A percentile compares a stretch with the other conserved stretches of the same genome.
Conservation (phyloP, 2,329 filamentous ascomycete genomes). For the Sporothrix euskadiensis region DNA sequence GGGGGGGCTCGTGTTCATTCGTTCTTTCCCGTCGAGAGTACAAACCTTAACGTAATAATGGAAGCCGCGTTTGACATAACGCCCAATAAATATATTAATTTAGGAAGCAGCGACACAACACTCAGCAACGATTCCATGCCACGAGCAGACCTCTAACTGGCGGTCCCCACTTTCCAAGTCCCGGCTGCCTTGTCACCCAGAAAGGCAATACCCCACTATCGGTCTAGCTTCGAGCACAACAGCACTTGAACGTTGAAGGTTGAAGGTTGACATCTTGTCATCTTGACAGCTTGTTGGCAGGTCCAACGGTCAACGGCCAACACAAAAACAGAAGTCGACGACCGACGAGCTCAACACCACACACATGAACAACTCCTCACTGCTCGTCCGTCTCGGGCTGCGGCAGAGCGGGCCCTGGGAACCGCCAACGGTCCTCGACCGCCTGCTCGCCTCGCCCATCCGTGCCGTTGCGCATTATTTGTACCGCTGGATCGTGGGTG, state of each 20-base stretch:
- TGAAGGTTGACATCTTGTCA: neutral
- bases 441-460: slow-evolving; percentile 68
- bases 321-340: neutral
- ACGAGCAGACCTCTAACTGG: neutral
- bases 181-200: neutral
- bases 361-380: slow-evolving; percentile 8
- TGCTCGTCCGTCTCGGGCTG: slow-evolving; percentile 32
- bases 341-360: neutral
- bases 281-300: neutral
- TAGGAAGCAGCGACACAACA: neutral
- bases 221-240: neutral
- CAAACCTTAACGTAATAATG: neutral
- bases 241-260: neutral
- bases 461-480: slow-evolving; percentile 61
- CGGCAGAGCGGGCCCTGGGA: slow-evolving; percentile 32
- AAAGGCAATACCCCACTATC: neutral
- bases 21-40: neutral
- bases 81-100: no score
- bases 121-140: neutral
- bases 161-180: neutral
- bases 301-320: neutral
- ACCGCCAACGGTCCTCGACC: slow-evolving; percentile 56
- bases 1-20: neutral
- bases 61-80: neutral
- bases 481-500: slow-evolving; percentile 63